phyloP scores from a whole-genome alignment of 768 basidiomycete species.

The Phylloporus rhodoxanthus region DNA sequence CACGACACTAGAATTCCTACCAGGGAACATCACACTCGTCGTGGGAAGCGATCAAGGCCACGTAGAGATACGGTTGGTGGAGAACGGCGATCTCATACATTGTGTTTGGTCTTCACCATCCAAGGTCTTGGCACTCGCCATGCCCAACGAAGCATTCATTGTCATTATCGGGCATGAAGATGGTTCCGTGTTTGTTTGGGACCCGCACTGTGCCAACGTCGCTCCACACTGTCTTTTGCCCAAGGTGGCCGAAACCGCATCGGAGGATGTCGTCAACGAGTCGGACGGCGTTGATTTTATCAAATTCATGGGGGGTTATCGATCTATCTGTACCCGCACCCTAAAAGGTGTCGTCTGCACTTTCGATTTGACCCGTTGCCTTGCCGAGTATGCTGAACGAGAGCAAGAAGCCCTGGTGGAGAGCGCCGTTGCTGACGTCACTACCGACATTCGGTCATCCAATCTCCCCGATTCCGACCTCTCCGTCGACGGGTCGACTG shows the following conservation, averaged over 20 bases:
- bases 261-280: background rate
- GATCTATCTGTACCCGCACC: constrained; percentile 9
- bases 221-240: constrained; percentile 7
- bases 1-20: constrained; percentile 11
- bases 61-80: constrained; percentile 12
- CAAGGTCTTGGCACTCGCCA: constrained; percentile 9
- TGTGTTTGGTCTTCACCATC: constrained; percentile 3
- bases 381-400: constrained; percentile 3
- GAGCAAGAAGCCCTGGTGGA: background rate
- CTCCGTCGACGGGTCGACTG: background rate
- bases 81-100: constrained; percentile 8
- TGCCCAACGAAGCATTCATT: constrained; percentile 7
- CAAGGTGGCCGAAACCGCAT: background rate
- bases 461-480: background rate
- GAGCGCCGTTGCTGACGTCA: background rate
- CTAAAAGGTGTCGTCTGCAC: constrained; percentile 10
- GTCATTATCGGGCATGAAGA: constrained; percentile 12
- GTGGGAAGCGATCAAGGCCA: constrained; percentile 10
- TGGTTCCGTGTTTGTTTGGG: constrained; percentile 16
- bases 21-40: constrained; percentile 6
- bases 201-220: constrained; percentile 2
- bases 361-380: constrained; percentile 12
- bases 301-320: constrained; percentile 8
- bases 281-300: constrained; percentile 9
- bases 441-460: background rate